Conservation (phyloP, 352 stramenopile species). For the Phytophthora crassamura region DNA sequence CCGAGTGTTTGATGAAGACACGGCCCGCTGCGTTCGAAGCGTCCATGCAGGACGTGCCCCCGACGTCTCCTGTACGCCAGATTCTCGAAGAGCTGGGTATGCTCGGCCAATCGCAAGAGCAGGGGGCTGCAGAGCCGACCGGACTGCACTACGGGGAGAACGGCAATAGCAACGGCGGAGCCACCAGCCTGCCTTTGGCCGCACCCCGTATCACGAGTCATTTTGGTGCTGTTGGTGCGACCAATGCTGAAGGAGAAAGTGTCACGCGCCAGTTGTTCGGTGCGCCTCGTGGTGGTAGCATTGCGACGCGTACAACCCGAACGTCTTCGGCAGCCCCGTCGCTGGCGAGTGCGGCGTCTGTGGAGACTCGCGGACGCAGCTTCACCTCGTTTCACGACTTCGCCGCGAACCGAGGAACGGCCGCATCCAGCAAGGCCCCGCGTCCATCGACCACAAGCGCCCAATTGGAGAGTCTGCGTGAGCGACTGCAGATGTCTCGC, state of each 20-base stretch:
- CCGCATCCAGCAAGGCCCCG: constrained; percentile 8
- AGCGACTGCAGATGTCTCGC: constrained; percentile 43
- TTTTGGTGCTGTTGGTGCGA: constrained; percentile 19
- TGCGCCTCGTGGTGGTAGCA: constrained; percentile 12
- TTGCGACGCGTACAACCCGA: constrained; percentile 22
- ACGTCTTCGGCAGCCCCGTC: constrained; percentile 26
- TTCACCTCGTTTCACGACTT: constrained; percentile 61
- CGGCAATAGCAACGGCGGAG: constrained; percentile 18
- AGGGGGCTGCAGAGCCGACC: constrained; percentile 26
- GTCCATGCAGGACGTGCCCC: constrained; percentile 65
- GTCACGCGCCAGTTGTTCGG: constrained; percentile 65
- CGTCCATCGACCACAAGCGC: constrained; percentile 33
- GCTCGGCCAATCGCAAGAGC: constrained; percentile 27
- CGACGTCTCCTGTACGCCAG: constrained; percentile 59
- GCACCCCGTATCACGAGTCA: constrained; percentile 29
- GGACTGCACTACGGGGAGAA: constrained; percentile 26
- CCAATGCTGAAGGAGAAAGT: constrained; percentile 28
- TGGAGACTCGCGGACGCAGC: constrained; percentile 44
- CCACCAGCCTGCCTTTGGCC: constrained; percentile 20
- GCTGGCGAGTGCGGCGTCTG: constrained; percentile 9
- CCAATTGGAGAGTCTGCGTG: constrained; percentile 36
- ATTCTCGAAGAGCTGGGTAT: constrained; percentile 51
- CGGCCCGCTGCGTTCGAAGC: constrained; percentile 59
- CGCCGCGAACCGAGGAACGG: constrained; percentile 33
- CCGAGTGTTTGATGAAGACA: constrained; percentile 64